Base-by-base conservation (phyloP, 2,329 filamentous ascomycete species). In the Neobulgaria alba region DNA sequence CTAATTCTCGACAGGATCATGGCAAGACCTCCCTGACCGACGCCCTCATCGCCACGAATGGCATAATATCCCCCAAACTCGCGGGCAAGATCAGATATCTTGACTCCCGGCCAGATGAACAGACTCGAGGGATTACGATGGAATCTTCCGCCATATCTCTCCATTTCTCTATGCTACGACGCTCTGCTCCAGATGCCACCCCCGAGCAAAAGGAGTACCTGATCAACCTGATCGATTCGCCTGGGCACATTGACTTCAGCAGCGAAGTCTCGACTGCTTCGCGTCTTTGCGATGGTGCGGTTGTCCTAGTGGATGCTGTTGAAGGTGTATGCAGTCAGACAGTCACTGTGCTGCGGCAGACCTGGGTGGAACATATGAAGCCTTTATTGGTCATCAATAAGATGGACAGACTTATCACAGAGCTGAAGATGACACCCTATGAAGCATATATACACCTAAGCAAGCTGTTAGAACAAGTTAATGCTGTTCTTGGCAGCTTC, bases 271-370 rank as follows among this genome's bases (percentile, higher is more conserved):
- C 89, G 1, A 96, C 90, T 1, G 92, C 92, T 2, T 96, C 90
- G 8, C 75, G 92, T 40, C 69, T 98, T 14, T 96, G 92, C 54
- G 92, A 98, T 61, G 92, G 92, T 29, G 92, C 92, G 5, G 78
- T 96, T 8, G 86, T 98, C 9, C 69, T 98, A 20, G 89, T 98
- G 15, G 92, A 98, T 63, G 92, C 90, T 3, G 92, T 98, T 0
- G 92, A 98, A 62, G 92, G 92, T 37, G 92, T 98, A 3, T 98
- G 92, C 69, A 95, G 89, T 64, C 92, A 98, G 66, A 98, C 92
- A 0, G 92, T 98, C 29, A 98, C 92, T 0, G 92, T 98, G 12
- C 71, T 98, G 42, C 79, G 92, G 26, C 92, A 98, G 61, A 83
- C 88, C 34, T 98, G 90, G 89, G 83, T 82, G 23, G 92, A 98